phyloP scores from a whole-genome alignment of 257 asterid genomes.

The Capsicum chinense region DNA sequence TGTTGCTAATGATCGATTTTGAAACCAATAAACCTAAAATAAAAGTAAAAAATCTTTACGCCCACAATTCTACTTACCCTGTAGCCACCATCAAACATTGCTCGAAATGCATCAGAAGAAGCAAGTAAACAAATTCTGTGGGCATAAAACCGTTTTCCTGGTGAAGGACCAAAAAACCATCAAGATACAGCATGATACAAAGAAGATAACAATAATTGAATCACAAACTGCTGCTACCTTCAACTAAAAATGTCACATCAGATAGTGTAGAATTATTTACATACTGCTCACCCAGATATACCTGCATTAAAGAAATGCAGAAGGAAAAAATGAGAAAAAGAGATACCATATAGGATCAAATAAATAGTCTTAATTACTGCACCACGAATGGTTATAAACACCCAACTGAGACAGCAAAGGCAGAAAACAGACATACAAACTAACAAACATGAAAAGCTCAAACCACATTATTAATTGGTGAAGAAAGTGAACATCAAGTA shows the following conservation, averaged over 20 bases:
- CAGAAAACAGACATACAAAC: background rate
- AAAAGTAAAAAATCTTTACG: background rate
- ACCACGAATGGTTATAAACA: background rate
- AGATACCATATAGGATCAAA: background rate
- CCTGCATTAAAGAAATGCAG: slow-evolving; percentile 57
- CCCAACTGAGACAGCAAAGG: background rate
- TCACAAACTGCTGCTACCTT: slow-evolving; percentile 55
- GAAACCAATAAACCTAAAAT: background rate
- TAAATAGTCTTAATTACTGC: background rate
- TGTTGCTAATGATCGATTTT: background rate
- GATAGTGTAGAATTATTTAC: slow-evolving; percentile 88
- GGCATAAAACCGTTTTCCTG: slow-evolving; percentile 81
- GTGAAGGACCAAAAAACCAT: slow-evolving; percentile 13
- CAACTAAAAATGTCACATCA: slow-evolving; percentile 93
- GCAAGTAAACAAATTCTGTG: slow-evolving; percentile 97
- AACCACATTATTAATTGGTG: background rate
- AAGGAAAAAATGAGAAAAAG: background rate
- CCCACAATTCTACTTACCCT: slow-evolving; percentile 61
- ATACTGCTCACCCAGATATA: slow-evolving; percentile 90
- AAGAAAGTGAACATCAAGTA: slow-evolving; percentile 16
- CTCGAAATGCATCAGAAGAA: slow-evolving; percentile 97
- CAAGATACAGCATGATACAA: background rate
- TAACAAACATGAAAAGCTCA: slow-evolving; percentile 11
- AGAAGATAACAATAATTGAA: background rate
- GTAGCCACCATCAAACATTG: slow-evolving; percentile 99